These are phyloP conservation scores for Cladosporium sp. DNA, from an alignment of 2,329 filamentous ascomycete species.

Conservation along the genomic window DNA sequence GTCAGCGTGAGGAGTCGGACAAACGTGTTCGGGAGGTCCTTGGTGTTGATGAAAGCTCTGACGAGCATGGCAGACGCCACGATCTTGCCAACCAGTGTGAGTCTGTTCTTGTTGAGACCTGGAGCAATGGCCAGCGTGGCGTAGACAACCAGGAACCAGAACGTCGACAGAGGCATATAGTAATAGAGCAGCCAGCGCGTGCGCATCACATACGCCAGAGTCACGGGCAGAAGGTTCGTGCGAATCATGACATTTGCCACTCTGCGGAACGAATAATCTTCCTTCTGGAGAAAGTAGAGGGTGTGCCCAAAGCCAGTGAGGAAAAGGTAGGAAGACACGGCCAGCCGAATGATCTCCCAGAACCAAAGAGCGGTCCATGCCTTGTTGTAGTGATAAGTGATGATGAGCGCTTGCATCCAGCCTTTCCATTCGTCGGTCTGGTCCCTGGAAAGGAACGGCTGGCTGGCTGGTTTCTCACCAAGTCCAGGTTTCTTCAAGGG, in stretches of 20 bases:
- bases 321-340: conserved; percentile 63
- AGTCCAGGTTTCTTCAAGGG: conserved; percentile 16
- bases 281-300: conserved; percentile 58
- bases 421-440: conserved; percentile 69
- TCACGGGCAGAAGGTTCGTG: conserved; percentile 58
- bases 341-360: conserved; percentile 58
- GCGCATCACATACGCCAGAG: conserved; percentile 58
- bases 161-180: conserved; percentile 60
- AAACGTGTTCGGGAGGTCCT: conserved; percentile 48
- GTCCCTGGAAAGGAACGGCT: conserved; percentile 54
- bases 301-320: conserved; percentile 65
- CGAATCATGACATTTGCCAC: conserved; percentile 57
- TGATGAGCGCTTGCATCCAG: conserved; percentile 60
- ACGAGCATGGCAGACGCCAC: conserved; percentile 48
- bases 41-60: conserved; percentile 40
- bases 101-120: conserved; percentile 46
- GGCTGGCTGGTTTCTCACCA: conserved; percentile 27
- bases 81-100: conserved; percentile 53
- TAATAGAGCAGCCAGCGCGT: conserved; percentile 61
- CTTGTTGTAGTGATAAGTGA: conserved; percentile 62
- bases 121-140: conserved; percentile 51
- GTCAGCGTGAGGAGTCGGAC: conserved; percentile 43
- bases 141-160: conserved; percentile 65
- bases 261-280: conserved; percentile 59
- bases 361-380: conserved; percentile 54